Base-by-base conservation (phyloP, 148 eudicot genomes). In the Euryodendron excelsum region DNA sequence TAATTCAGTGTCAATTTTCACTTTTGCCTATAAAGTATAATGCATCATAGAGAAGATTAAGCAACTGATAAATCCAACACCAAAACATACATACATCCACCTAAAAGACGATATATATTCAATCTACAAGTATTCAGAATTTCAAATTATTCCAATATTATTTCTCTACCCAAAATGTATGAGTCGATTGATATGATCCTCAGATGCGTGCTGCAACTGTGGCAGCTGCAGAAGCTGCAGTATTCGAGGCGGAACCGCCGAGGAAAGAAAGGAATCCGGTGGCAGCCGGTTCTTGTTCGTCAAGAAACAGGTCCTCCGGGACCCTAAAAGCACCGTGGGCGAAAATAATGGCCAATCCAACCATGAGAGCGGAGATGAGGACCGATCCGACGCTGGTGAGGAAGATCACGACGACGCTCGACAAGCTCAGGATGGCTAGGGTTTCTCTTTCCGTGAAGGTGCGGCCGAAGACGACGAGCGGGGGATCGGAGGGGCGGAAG, bases 231-330 rank as follows among this genome's bases (percentile, higher is more conserved):
- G 90, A 71, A 13, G 69, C 79, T 14, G 85, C 77, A 25, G 83
- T 83, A 15, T 74, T 76, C 4, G 76, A 27, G 41, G 87, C 86
- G 21, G 89, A 75, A 7, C 87, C 89, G 23, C 84, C 79, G 28
- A 94, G 87, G 82, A 94, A 91, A 0, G 98, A 88, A 0, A 94
- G 81, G 64, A 94, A 87, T 5, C 97, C 97, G 27, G 87, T 75
- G 6, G 84, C 77, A 7, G 74, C 81, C 13, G 75, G 66, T 69
- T 91, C 94, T 52, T 91, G 96, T n/a, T 93, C 98, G 21, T 94
- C 98, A 27, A 94, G 83, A 68, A 94, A 94, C 28, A 94, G 79
- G 77, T 94, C 98, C 36, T 94, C 97, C 0, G 98, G 98, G 69
- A 80, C 85, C 84, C 96, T 88, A 69, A 94, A 89, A 3, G 94